phyloP scores from a whole-genome alignment of 2,329 filamentous ascomycete genomes.

The Colletotrichum brevisporum region DNA sequence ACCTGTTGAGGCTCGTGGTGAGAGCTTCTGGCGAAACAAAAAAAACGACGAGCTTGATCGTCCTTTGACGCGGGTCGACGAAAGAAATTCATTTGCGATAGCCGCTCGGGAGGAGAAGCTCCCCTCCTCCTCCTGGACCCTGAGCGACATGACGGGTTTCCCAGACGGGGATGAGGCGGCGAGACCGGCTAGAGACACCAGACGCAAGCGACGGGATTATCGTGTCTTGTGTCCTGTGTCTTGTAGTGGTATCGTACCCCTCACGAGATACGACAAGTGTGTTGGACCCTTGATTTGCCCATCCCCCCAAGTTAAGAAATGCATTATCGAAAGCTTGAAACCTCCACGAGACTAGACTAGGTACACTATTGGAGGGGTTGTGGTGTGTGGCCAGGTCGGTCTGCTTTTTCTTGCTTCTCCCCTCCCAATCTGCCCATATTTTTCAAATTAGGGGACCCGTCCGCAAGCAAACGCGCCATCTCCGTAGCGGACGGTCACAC shows the following conservation, averaged over 20 bases:
- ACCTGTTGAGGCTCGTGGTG: conserved; percentile 19
- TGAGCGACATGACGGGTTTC: conserved; percentile 20
- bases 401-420: conserved; percentile 4
- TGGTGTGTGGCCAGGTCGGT: not conserved
- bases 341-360: not conserved
- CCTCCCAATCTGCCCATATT: too few relatives aligned
- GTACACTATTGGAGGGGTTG: not conserved
- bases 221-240: conserved; percentile 10
- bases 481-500: not conserved
- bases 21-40: not conserved
- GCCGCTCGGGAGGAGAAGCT: not conserved
- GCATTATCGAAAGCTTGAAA: conserved; percentile 38
- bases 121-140: not conserved
- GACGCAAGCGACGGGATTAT: conserved; percentile 36
- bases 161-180: conserved; percentile 16
- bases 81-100: conserved; percentile 5
- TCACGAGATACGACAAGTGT: conserved; percentile 15
- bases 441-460: not conserved
- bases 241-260: conserved; percentile 4
- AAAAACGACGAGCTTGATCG: not conserved
- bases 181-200: conserved; percentile 14
- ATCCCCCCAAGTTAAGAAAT: conserved; percentile 10
- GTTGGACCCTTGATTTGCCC: conserved; percentile 36
- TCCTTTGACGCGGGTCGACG: too few relatives aligned
- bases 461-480: not conserved